A percentile compares a stretch with the other conserved stretches of the same genome.
Evolutionary conservation across 2,329 filamentous ascomycete genomes (phyloP).

Genomic region (Exophiala dermatitidis): DNA sequence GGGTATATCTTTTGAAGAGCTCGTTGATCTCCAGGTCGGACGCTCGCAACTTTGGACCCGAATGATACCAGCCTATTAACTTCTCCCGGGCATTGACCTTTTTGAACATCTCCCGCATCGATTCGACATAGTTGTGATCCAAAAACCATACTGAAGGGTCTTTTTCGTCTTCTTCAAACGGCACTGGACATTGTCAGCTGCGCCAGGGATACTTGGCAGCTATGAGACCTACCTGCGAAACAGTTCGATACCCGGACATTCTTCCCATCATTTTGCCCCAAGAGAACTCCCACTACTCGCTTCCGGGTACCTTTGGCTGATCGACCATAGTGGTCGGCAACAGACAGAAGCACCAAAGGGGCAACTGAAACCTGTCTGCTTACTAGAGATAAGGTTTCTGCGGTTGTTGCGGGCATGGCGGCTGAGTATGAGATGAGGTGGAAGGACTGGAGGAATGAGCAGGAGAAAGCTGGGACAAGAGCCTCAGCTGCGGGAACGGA

Average conservation of each 20-base stretch:
- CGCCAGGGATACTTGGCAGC: not conserved
- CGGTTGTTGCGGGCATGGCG: conserved; percentile 90
- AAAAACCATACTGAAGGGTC: conserved; percentile 98
- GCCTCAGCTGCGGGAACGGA: not conserved
- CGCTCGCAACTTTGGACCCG: conserved; percentile 89
- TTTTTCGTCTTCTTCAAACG: conserved; percentile 98
- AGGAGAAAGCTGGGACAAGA: not conserved
- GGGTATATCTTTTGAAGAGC: conserved; percentile 97
- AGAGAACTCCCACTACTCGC: conserved; percentile 86
- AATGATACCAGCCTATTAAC: conserved; percentile 99
- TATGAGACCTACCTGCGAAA: conserved; percentile 70
- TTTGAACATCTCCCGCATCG: conserved; percentile 99
- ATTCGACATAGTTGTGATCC: conserved; percentile 98
- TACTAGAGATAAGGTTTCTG: conserved; percentile 91
- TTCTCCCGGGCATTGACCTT: conserved; percentile 99
- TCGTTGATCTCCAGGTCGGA: conserved; percentile 99
- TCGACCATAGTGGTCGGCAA: conserved; percentile 96
- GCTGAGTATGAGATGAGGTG: not conserved
- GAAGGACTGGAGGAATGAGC: not conserved
- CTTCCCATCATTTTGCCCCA: conserved; percentile 94
- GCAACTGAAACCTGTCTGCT: conserved; percentile 93
- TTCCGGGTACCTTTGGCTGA: conserved; percentile 80
- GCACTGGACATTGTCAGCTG: conserved; percentile 52
- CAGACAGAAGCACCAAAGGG: conserved; percentile 92
- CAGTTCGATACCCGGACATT: conserved; percentile 97